A percentile compares a stretch with the other conserved stretches of the same genome.
Evolutionary conservation across 257 asterid species (phyloP).

Genomic region (Lycium ferocissimum): DNA sequence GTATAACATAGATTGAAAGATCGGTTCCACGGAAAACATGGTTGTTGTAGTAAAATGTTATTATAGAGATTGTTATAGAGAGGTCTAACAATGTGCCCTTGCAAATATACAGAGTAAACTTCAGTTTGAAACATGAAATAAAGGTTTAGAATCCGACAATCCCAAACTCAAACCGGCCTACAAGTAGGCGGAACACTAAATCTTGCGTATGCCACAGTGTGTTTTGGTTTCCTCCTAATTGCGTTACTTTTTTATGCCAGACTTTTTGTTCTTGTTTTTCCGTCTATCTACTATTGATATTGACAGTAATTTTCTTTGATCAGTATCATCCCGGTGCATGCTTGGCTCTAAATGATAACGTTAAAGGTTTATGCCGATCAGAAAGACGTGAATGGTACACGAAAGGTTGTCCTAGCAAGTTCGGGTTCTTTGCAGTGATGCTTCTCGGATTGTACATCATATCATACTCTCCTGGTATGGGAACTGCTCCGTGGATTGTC

Average conservation of each 20-base stretch:
- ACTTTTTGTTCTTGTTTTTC: background rate
- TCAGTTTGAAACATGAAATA: background rate
- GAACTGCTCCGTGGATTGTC: constrained; percentile 82
- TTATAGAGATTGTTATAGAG: too few relatives aligned
- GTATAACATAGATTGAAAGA: too few relatives aligned
- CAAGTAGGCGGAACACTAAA: background rate
- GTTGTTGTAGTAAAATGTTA: too few relatives aligned
- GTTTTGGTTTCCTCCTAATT: background rate
- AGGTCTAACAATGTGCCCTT: background rate
- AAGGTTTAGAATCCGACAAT: background rate
- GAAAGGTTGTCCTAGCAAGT: constrained; percentile 75
- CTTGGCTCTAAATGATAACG: constrained; percentile 37
- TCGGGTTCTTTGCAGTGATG: constrained; percentile 63
- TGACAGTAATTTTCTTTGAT: background rate
- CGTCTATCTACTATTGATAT: background rate
- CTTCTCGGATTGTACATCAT: constrained; percentile 70
- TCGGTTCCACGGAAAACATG: too few relatives aligned
- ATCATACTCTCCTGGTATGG: constrained; percentile 75
- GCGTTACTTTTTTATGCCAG: background rate
- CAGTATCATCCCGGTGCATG: constrained; percentile 77
- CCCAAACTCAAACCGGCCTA: background rate
- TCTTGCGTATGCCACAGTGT: background rate
- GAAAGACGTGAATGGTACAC: constrained; percentile 69
- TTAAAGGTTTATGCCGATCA: constrained; percentile 40
- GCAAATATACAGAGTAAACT: background rate